These are phyloP conservation scores for Phytophthora pistaciae DNA, from an alignment of 352 stramenopile genomes.

Conservation along the genomic window DNA sequence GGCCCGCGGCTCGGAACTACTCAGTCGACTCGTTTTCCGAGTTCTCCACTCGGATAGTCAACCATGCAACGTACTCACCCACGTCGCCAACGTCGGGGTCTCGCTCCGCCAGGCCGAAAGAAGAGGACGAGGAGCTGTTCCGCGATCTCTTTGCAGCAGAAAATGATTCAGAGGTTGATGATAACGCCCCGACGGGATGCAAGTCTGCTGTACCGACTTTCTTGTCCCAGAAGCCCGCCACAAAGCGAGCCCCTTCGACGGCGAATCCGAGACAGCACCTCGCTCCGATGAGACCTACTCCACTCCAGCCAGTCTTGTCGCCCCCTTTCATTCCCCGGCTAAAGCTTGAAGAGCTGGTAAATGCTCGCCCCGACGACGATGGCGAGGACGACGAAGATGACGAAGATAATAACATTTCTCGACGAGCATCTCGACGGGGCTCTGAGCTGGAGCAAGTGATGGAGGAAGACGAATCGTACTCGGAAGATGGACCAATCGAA, in stretches of 20 bases:
- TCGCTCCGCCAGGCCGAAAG: conserved; percentile 24
- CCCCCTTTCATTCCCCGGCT: conserved; percentile 44
- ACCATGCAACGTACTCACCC: conserved; percentile 32
- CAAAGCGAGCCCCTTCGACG: conserved; percentile 1
- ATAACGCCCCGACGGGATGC: neutral
- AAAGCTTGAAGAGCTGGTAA: conserved; percentile 62
- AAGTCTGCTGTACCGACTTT: conserved; percentile 9
- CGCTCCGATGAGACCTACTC: conserved; percentile 11
- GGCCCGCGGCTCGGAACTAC: conserved; percentile 27
- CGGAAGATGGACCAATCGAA: conserved; percentile 34
- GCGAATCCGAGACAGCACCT: conserved; percentile 24
- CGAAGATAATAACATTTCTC: conserved; percentile 16
- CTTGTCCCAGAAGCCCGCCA: conserved; percentile 27
- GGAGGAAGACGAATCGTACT: conserved; percentile 27
- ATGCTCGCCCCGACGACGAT: conserved; percentile 29
- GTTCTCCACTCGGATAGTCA: conserved; percentile 49
- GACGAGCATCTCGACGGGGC: conserved; percentile 4
- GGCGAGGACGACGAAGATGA: conserved; percentile 11
- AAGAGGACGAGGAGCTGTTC: conserved; percentile 76
- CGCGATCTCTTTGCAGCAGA: conserved; percentile 66
- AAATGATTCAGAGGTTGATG: conserved; percentile 19
- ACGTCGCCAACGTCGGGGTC: conserved; percentile 16
- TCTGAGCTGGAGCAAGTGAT: conserved; percentile 30
- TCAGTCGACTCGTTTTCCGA: conserved; percentile 71
- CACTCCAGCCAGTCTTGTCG: conserved; percentile 11